Evolutionary conservation across 176 grass and related monocot genomes (phyloP).

Genomic region (Ensete ventricosum): DNA sequence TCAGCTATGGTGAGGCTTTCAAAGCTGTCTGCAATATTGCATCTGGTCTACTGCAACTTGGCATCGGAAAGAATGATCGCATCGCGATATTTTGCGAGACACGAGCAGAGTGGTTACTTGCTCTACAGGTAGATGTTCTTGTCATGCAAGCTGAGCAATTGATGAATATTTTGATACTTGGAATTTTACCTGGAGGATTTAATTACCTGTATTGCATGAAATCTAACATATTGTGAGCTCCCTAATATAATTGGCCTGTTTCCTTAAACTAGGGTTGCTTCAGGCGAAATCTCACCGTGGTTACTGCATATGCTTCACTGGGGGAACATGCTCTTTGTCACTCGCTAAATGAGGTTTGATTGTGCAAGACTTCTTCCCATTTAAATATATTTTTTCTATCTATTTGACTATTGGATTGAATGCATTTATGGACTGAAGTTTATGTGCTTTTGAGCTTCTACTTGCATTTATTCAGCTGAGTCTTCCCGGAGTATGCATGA

Average conservation of each 20-base stretch:
- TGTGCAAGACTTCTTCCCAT: background rate
- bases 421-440: background rate
- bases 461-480: no score
- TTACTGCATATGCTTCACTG: conserved; percentile 92
- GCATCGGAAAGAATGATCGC: conserved; percentile 45
- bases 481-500: no score
- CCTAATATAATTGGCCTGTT: conserved; percentile 1
- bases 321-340: conserved; percentile 82
- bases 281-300: conserved; percentile 67
- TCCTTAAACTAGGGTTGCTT: conserved; percentile 67
- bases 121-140: conserved; percentile 55
- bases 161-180: background rate
- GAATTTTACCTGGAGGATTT: conserved; percentile 12
- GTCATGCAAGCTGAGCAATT: background rate
- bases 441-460: background rate
- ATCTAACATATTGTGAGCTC: background rate
- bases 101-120: conserved; percentile 76
- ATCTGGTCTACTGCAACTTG: conserved; percentile 59
- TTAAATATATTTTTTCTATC: background rate
- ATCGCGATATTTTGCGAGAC: conserved; percentile 91
- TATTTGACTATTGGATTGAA: background rate
- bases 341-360: conserved; percentile 81
- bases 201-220: background rate
- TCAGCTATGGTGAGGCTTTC: conserved; percentile 58
- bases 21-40: conserved; percentile 67